Evolutionary conservation across 768 basidiomycete species (phyloP).

Genomic region (Lactarius deliciosus): DNA sequence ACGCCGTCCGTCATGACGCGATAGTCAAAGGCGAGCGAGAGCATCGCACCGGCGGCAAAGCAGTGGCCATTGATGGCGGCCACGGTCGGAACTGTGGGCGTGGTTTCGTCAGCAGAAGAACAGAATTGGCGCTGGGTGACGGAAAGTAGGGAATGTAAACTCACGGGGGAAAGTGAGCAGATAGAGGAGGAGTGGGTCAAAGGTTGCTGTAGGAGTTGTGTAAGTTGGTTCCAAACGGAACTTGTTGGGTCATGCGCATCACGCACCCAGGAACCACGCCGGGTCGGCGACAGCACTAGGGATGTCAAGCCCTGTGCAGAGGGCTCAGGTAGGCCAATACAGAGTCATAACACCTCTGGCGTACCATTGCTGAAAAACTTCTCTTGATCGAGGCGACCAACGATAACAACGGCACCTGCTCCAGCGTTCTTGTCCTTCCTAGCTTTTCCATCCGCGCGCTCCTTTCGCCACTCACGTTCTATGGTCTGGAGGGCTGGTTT

Average conservation of each 20-base stretch:
- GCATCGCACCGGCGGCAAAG: conserved; percentile 80
- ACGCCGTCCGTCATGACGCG: conserved; percentile 84
- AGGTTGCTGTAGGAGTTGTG: conserved; percentile 32
- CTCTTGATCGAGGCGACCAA: conserved; percentile 71
- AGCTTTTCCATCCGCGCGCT: conserved; percentile 36
- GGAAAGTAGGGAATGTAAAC: conserved; percentile 29
- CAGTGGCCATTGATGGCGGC: conserved; percentile 84
- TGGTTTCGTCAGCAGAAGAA: not conserved
- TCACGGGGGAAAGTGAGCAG: conserved; percentile 76
- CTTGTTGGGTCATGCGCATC: too few relatives aligned
- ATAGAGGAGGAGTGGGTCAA: conserved; percentile 68
- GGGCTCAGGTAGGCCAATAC: not conserved
- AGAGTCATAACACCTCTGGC: conserved; percentile 18
- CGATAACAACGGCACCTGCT: conserved; percentile 72
- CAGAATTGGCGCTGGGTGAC: not conserved
- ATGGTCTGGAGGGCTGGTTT: conserved; percentile 71
- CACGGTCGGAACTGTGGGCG: conserved; percentile 62
- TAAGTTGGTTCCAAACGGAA: not conserved
- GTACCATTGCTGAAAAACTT: conserved; percentile 88
- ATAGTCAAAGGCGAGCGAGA: conserved; percentile 83
- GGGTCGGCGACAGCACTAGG: conserved; percentile 50
- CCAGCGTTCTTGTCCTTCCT: conserved; percentile 49
- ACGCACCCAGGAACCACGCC: conserved; percentile 65
- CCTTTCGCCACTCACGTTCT: conserved; percentile 70
- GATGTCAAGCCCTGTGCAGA: conserved; percentile 59